Conservation (phyloP, 768 basidiomycete species). For the Leccinum aurantiacum region DNA sequence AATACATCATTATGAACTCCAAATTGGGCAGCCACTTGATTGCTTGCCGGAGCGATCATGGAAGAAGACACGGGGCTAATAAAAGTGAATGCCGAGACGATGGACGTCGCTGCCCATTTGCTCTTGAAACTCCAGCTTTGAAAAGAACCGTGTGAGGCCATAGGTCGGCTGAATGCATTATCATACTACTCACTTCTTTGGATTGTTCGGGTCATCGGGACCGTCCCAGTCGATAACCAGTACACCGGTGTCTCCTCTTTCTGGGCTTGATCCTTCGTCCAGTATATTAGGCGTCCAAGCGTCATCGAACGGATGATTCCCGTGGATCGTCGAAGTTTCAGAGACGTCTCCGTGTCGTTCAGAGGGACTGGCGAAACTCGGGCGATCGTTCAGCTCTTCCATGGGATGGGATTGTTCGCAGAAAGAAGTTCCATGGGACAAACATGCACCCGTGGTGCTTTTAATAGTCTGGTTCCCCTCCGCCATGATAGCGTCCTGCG, state of each 20-base stretch:
- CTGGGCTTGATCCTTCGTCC: neutral
- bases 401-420: neutral
- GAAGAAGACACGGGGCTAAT: slow-evolving; percentile 70
- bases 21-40: slow-evolving; percentile 51
- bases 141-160: neutral
- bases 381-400: neutral
- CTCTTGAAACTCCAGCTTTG: slow-evolving; percentile 54
- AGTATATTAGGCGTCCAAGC: neutral
- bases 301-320: neutral
- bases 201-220: slow-evolving; percentile 56
- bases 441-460: neutral
- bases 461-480: neutral
- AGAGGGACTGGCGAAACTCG: neutral
- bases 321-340: neutral
- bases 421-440: neutral
- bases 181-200: slow-evolving; percentile 49
- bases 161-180: neutral
- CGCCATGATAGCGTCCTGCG: neutral
- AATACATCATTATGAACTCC: slow-evolving; percentile 49
- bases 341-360: neutral
- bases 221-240: slow-evolving; percentile 64
- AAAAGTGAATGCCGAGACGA: slow-evolving; percentile 68
- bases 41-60: slow-evolving; percentile 67
- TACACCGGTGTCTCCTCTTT: neutral
- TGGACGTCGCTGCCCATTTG: slow-evolving; percentile 66